These are phyloP conservation scores for Funneliformis caledonium DNA, from an alignment of 371 early-diverging fungal species.

Conservation along the genomic window DNA sequence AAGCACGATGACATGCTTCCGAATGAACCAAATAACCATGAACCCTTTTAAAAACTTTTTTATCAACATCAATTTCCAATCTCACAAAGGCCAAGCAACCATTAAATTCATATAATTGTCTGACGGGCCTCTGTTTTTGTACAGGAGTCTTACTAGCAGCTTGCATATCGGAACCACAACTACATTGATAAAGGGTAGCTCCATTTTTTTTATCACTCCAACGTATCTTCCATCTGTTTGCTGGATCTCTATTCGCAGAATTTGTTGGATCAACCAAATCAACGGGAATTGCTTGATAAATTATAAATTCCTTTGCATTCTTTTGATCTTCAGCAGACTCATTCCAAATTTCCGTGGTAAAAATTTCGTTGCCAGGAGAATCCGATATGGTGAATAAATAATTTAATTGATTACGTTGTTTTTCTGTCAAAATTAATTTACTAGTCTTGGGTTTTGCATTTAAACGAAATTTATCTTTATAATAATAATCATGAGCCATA, in stretches of 20 bases:
- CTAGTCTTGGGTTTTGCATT: constrained; percentile 16
- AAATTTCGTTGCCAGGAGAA: neutral
- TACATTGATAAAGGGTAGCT: constrained; percentile 26
- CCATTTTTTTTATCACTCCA: constrained; percentile 27
- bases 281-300: constrained; percentile 3
- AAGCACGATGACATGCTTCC: constrained; percentile 17
- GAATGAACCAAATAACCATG: constrained; percentile 20
- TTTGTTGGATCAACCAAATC: neutral
- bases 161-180: constrained; percentile 27
- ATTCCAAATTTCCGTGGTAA: constrained; percentile 13
- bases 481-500: too few species aligned
- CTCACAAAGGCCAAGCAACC: constrained; percentile 18
- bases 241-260: too few species aligned
- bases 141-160: neutral
- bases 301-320: constrained; percentile 3
- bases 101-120: constrained; percentile 27
- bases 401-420: neutral
- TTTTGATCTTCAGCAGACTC: constrained; percentile 8
- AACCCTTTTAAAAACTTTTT: neutral
- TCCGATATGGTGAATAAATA: neutral
- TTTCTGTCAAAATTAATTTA: constrained; percentile 16
- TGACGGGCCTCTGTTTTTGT: constrained; percentile 1
- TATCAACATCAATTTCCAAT: neutral
- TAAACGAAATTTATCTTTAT: constrained; percentile 22
- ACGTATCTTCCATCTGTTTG: constrained; percentile 6